phyloP scores from a whole-genome alignment of 1,284 basidiomycete species.

The Tausonia pullulans region DNA sequence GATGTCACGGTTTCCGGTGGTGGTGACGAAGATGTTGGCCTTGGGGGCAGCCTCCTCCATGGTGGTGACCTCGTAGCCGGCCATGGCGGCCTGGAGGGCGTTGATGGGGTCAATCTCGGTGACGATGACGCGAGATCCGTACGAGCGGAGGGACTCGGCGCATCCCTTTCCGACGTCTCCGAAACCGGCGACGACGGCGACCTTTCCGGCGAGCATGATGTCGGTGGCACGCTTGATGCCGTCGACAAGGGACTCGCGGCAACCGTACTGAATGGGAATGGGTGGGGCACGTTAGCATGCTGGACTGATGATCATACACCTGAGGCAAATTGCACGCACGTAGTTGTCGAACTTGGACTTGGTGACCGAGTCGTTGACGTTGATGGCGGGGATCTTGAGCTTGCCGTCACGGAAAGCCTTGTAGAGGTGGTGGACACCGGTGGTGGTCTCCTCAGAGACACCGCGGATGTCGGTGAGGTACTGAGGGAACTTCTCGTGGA shows the following conservation, averaged over 20 bases:
- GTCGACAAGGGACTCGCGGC: conserved; percentile 98
- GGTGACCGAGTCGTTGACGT: conserved; percentile 99
- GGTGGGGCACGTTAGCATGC: conserved; percentile 42
- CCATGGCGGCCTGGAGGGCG: conserved; percentile 98
- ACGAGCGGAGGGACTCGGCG: conserved; percentile 91
- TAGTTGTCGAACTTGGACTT: conserved; percentile 91
- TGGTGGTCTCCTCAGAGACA: conserved; percentile 98
- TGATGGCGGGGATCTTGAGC: conserved; percentile 97
- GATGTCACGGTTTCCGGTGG: conserved; percentile 98
- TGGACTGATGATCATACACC: no score
- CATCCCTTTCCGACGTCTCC: conserved; percentile 99
- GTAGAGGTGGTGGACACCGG: conserved; percentile 99
- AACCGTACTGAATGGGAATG: conserved; percentile 61
- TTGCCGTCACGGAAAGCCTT: conserved; percentile 90
- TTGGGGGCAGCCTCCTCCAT: conserved; percentile 94
- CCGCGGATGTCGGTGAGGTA: conserved; percentile 74
- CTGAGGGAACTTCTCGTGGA: conserved; percentile 94
- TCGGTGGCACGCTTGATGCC: conserved; percentile 99
- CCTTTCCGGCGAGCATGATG: conserved; percentile 99
- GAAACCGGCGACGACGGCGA: conserved; percentile 95
- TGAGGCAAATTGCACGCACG: conserved; percentile 23
- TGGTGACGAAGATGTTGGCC: conserved; percentile 92
- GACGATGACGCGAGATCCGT: conserved; percentile 90
- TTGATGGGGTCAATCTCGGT: conserved; percentile 99
- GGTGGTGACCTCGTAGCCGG: conserved; percentile 94